Conservation (phyloP, 176 grass and related monocot species). For the Miscanthus lutarioriparius region DNA sequence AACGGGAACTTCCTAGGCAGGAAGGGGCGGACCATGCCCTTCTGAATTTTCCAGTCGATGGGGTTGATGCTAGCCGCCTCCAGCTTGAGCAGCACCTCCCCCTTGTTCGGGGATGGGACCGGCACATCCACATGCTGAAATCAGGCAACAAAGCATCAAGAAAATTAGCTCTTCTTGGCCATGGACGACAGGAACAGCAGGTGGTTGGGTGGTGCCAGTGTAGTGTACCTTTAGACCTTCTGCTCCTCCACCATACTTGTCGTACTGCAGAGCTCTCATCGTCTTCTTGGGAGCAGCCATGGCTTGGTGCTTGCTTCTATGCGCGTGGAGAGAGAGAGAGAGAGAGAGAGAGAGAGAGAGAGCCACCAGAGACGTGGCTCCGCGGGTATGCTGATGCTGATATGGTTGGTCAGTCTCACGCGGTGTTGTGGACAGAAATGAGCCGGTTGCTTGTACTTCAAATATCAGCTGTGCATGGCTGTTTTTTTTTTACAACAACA, state of each 20-base stretch:
- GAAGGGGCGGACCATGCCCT: constrained; percentile 57
- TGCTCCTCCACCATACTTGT: constrained; percentile 61
- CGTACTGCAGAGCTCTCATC: constrained; percentile 73
- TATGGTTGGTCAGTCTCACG: background rate
- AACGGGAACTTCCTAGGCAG: constrained; percentile 64
- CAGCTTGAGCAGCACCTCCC: constrained; percentile 61
- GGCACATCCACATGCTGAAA: constrained; percentile 62
- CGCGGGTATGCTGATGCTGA: constrained; percentile 17
- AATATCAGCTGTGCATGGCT: background rate
- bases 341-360: background rate
- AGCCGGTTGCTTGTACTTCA: background rate
- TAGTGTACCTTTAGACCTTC: constrained; percentile 61
- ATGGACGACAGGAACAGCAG: background rate
- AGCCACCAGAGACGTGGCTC: background rate
- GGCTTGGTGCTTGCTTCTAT: background rate
- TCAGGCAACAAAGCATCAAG: constrained; percentile 5
- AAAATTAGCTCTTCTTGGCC: background rate
- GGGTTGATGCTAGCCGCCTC: constrained; percentile 76
- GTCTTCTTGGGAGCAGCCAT: constrained; percentile 58
- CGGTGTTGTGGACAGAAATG: background rate
- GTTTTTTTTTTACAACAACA: too few relatives aligned
- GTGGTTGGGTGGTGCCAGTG: background rate
- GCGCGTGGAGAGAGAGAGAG: background rate
- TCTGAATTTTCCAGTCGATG: constrained; percentile 78
- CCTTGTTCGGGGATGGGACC: constrained; percentile 56